phyloP scores from a whole-genome alignment of 2,329 filamentous ascomycete genomes.

The Fusarium floridanum region DNA sequence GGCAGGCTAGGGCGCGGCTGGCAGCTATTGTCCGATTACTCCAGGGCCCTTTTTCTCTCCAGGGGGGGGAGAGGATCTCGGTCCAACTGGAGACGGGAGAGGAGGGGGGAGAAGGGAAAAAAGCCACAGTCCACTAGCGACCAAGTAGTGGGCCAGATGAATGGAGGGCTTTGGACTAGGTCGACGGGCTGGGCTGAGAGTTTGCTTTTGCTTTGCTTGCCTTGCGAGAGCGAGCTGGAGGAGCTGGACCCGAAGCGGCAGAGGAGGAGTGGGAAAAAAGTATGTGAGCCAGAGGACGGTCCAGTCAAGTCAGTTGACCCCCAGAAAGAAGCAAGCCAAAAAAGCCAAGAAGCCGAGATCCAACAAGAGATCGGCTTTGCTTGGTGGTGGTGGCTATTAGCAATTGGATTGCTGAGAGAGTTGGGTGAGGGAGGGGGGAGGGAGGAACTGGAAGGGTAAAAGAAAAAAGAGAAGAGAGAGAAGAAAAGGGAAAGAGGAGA shows the following conservation, averaged over 20 bases:
- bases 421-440: background rate
- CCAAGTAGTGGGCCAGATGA: conserved; percentile 16
- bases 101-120: conserved; percentile 15
- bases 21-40: conserved; percentile 34
- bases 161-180: conserved; percentile 6
- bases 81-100: background rate
- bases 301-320: conserved; percentile 10
- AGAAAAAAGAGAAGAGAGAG: background rate
- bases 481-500: conserved; percentile 21
- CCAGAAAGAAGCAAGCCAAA: background rate
- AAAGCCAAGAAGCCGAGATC: conserved; percentile 24
- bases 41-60: conserved; percentile 1
- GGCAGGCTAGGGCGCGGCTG: conserved; percentile 17
- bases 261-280: background rate
- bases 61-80: background rate
- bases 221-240: conserved; percentile 27
- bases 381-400: background rate
- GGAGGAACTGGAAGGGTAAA: background rate
- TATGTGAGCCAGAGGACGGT: background rate
- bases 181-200: conserved; percentile 23
- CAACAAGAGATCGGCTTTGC: conserved; percentile 22
- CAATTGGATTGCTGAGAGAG: conserved; percentile 3
- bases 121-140: conserved; percentile 36
- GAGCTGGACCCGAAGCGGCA: conserved; percentile 31
- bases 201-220: conserved; percentile 22